Evolutionary conservation across 192 early-diverging fungal species (phyloP).

Genomic region (Backusella parvicylindrica): DNA sequence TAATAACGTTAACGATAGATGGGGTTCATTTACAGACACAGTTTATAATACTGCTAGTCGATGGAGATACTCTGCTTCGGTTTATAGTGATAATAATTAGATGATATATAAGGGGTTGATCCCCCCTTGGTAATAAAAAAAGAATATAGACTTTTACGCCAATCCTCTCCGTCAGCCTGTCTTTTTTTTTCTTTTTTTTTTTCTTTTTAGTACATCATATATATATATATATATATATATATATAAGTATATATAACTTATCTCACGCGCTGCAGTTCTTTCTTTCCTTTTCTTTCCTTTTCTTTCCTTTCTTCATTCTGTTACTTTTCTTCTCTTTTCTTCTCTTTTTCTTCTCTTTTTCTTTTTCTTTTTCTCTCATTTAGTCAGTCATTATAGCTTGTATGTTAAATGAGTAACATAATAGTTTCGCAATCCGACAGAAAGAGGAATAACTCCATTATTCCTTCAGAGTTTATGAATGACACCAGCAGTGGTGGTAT

Average conservation of each 20-base stretch:
- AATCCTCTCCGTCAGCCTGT: neutral
- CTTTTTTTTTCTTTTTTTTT: slow-evolving; percentile 1
- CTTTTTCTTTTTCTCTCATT: neutral
- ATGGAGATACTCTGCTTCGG: slow-evolving; percentile 2
- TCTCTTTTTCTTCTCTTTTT: neutral
- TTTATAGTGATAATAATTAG: neutral
- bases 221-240: too few relatives aligned
- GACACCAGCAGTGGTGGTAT: slow-evolving; percentile 13
- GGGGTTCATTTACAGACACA: neutral
- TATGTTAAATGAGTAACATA: slow-evolving; percentile 3
- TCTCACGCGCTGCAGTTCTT: neutral
- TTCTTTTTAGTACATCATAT: neutral
- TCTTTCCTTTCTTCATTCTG: too few relatives aligned
- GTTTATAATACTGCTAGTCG: neutral
- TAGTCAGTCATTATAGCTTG: neutral
- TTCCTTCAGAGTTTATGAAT: slow-evolving; percentile 15
- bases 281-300: neutral
- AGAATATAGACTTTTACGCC: neutral
- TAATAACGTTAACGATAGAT: neutral
- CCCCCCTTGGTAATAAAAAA: neutral
- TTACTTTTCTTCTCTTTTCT: neutral
- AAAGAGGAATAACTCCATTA: slow-evolving; percentile 21
- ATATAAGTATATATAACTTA: neutral
- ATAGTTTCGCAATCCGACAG: neutral
- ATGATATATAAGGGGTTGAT: neutral